Evolutionary conservation across 129 eudicot species (phyloP), one percentile per base, ranked within the genome.

Genomic region (Cynara cardunculus): DNA sequence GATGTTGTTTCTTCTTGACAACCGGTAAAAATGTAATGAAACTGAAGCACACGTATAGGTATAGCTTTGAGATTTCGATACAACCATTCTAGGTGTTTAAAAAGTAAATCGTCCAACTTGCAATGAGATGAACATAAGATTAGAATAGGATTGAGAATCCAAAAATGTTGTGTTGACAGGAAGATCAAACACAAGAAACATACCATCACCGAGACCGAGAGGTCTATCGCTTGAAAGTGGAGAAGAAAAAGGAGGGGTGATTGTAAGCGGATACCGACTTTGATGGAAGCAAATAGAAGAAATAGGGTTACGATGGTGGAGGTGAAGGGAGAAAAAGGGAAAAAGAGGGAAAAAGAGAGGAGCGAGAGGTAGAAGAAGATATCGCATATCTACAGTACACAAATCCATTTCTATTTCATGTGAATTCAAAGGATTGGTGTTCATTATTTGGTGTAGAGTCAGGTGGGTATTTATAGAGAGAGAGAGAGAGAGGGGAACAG

Each of bases 261-360:
- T 25, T 80, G 4, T n/a, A 62, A 12, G 7, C 24, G 12, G 10
- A 80, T 1, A 5, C 46, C 22, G 25, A 80, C 5, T 62, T 80
- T 80, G 30, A 72, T 62, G 66, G 84, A 72, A 80, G 65, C 78
- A 25, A 72, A 61, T 24, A 72, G 79, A 72, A 72, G 30, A 44
- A 62, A 11, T 9, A 80, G 0, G 68, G 66, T 73, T 14, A 80
- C 39, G 27, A 80, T 64, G 82, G 16, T 12, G 25, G 65, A 72
- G 7, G 24, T 12, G 49, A 18, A 64, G 2, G 1, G 30, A 2
- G 44, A 26, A 35, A 35, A 80, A 5, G 66, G 66, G 41, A 72
- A 80, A 27, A 19, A 21, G 32, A 5, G 66, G 66, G 41, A 72
- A 80, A 27, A 19, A 21, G 32, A 35, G 31, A 25, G 19, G 14